Conservation (phyloP, 2,329 filamentous ascomycete species). For the Alternaria triticina region DNA sequence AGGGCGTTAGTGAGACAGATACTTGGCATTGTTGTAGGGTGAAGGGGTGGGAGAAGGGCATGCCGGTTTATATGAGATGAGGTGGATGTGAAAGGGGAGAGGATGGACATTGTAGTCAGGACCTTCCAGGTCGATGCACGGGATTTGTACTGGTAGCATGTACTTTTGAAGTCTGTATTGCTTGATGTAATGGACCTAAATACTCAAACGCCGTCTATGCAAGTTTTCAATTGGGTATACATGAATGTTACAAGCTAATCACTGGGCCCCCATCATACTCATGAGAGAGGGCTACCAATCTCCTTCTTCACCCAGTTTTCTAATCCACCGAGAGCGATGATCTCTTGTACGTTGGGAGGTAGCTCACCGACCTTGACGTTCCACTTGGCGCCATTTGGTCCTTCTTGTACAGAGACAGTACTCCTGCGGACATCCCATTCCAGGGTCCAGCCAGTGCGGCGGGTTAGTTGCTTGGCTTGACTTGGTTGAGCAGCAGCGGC, state of each 20-base stretch:
- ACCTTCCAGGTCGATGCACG: not conserved
- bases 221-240: conserved; percentile 11
- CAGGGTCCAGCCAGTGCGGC: conserved; percentile 82
- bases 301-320: conserved; percentile 83
- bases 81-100: not conserved
- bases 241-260: conserved; percentile 3
- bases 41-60: conserved; percentile 27
- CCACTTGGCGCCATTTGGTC: conserved; percentile 71
- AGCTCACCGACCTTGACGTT: conserved; percentile 82
- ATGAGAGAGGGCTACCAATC: conserved; percentile 54
- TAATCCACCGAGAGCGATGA: conserved; percentile 67
- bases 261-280: not conserved
- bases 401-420: conserved; percentile 74
- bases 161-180: not conserved
- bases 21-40: conserved; percentile 34
- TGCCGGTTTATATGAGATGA: conserved; percentile 24
- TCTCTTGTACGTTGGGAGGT: conserved; percentile 80
- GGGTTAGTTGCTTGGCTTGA: conserved; percentile 65
- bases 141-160: not conserved
- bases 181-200: not conserved
- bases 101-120: not conserved
- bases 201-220: conserved; percentile 12
- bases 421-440: conserved; percentile 80
- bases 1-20: conserved; percentile 28
- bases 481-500: conserved; percentile 44